Base-by-base conservation (phyloP, 306 rosid genomes). In the Fragaria ananassa region DNA sequence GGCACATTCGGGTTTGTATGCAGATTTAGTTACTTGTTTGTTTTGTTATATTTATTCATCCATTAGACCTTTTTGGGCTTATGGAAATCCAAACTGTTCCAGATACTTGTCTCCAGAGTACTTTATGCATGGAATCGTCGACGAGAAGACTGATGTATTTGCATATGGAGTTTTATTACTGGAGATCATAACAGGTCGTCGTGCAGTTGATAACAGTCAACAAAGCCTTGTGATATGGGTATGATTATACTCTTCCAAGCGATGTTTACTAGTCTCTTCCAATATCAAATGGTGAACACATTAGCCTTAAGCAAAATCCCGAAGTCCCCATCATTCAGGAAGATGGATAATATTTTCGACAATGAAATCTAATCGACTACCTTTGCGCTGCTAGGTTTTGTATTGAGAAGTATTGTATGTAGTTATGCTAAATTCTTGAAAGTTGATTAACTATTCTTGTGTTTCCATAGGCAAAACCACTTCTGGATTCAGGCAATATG, bases 161-260 rank as follows among this genome's bases (percentile, higher is more conserved):
- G 96, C 99, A 0, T 91, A 65, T 47, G 99, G 99, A n/a, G 99
- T 96, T 74, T 69, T 96, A 76, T 81, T 96, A 53, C 83, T 96
- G 41, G 99, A 96, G 86, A 86, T 96, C 88, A 84, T 96, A 44
- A 92, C 99, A 4, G 96, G 99, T 56, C 98, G 99, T 25, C 99
- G 85, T 8, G 99, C 99, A 5, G 93, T 96, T 54, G 94, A 96
- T 88, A 84, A 93, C 3, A 76, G 93, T 37, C 85, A 83, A 72
- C 94, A 96, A 73, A 96, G 99, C 78, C 96, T 96, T 23, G 99
- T 91, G 62, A 82, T 85, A 44, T 96, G 98, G 99, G 99, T 96
- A 88, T 76, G 75, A 23, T 51, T 68, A 53, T 60, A 54, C 29
- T 44, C n/a, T 58, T 9, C 64, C 19, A 49, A 67, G 46, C 64